phyloP scores from a whole-genome alignment of 805 yeast genomes.

The Candida coquimbonensis region DNA sequence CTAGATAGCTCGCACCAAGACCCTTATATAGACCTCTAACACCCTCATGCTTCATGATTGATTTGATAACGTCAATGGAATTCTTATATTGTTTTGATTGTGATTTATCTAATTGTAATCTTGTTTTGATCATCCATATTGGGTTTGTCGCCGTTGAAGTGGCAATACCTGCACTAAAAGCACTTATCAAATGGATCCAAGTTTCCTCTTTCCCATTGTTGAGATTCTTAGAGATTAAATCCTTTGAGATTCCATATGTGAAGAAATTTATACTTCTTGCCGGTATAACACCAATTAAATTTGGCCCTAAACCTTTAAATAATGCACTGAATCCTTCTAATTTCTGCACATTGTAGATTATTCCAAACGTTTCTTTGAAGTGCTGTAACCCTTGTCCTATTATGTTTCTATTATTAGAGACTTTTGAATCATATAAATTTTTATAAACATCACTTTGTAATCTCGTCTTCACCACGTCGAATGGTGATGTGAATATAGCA shows the following conservation, averaged over 20 bases:
- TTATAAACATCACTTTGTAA: slow-evolving; percentile 83
- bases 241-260: slow-evolving; percentile 93
- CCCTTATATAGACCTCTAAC: slow-evolving; percentile 77
- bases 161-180: slow-evolving; percentile 85
- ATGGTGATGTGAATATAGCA: slow-evolving; percentile 87
- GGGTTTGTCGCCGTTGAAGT: slow-evolving; percentile 97
- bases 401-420: slow-evolving; percentile 14
- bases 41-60: slow-evolving; percentile 73
- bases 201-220: slow-evolving; percentile 75
- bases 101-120: slow-evolving; percentile 84
- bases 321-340: slow-evolving; percentile 81
- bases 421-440: slow-evolving; percentile 34
- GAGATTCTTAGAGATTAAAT: slow-evolving; percentile 55
- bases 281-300: slow-evolving; percentile 94
- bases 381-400: slow-evolving; percentile 50
- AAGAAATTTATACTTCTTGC: slow-evolving; percentile 95
- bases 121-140: slow-evolving; percentile 92
- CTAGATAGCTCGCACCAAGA: slow-evolving; percentile 88
- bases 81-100: slow-evolving; percentile 62
- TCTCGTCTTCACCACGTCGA: slow-evolving; percentile 94
- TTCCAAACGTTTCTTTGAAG: slow-evolving; percentile 74
- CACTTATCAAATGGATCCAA: slow-evolving; percentile 79
- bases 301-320: slow-evolving; percentile 94
- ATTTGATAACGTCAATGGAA: slow-evolving; percentile 75
- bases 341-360: slow-evolving; percentile 58